Evolutionary conservation across 164 flowering plant species (phyloP), one percentile per base, ranked within the genome.

Genomic region (Dillenia suffruticosa): DNA sequence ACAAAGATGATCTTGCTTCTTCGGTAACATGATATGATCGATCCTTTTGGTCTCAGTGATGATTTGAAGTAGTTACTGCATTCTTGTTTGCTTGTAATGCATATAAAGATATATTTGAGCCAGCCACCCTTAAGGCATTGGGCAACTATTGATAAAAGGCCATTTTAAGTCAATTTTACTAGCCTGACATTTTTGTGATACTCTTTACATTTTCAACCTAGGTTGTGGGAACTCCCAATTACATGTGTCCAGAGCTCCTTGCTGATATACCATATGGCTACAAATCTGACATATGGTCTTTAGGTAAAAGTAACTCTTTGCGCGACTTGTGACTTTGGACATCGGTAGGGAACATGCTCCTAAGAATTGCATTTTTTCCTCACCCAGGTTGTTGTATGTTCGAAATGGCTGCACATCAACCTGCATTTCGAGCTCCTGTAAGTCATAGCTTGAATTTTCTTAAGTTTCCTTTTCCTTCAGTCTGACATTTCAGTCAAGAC

Each of bases 331-430:
- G 40, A 32, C 40, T 32, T 32, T 32, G 40, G 40, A 32, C 40
- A 32, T 32, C 6, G 7, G 40, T 32, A 32, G 40, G 6, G 7
- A 32, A 32, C 40, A 32, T 6, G 6, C 7, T 6, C 40, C 51
- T 16, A 55, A 4, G 44, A 32, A 51, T 67, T 48, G 59, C 19
- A 24, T 65, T 43, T 12, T 10, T 61, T 64, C 49, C 55, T 63
- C 43, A 61, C 22, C n/a, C 78, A 88, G 97, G 96, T 64, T 87
- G 97, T 69, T 89, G 94, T 51, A 82, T 92, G 84, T 92, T 87
- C 72, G 97, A 92, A 76, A 89, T 89, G 11, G 90, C 94, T 51
- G 89, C 97, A 45, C 97, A 92, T 71, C 85, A 81, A 65, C 88
- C 88, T 43, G 85, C 97, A 60, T 92, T 89, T 57, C 75, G 82